Evolutionary conservation across 768 basidiomycete species (phyloP), one percentile per base, ranked within the genome.

Genomic region (Boletus rubroflammeus): DNA sequence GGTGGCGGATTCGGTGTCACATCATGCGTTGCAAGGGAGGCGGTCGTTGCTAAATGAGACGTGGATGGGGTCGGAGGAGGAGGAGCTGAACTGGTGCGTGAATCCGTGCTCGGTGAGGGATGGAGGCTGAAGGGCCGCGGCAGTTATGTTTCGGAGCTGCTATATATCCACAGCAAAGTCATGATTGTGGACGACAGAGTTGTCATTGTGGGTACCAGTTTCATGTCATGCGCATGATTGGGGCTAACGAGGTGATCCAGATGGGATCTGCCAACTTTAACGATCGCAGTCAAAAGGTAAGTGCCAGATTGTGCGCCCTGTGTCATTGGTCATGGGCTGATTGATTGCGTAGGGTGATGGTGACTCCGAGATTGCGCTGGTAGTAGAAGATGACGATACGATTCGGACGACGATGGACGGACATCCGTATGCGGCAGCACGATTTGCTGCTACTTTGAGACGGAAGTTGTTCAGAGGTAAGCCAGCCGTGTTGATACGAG

Each of bases 261-360:
- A 89, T 94, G 79, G 95, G 96, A 32, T 93, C 90, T 39, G 94
- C 96, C 15, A 98, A 98, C 68, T 67, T 95, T 60, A 95, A 95
- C 56, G 93, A 95, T 63, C 84, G 92, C 14, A 87, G 84, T 50
- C 90, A 92, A 71, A 86, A 81, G 79, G 86, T 81, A 55, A 36
- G 69, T 36, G 5, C 8, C 9, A 21, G 15, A 26, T 21, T 32
- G 14, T 36, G 4, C 23, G 19, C 36, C 6, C 25, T 17, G 6
- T 31, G 19, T 32, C 32, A n/a, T 11, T 44, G 26, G 44, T 35
- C 31, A 28, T 47, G 29, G 25, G 45, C 50, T 68, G 29, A 58
- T 35, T n/a, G 34, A 6, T 47, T 25, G 55, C 58, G 14, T 44
- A 88, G 84, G 95, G 95, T 25, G 88, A 96, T 59, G 93, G 92